Percentiles rank a stretch among this genome's conserved stretches.
Evolutionary conservation across 2,329 filamentous ascomycete genomes (phyloP).

Genomic region (Bipolaris zeicola): DNA sequence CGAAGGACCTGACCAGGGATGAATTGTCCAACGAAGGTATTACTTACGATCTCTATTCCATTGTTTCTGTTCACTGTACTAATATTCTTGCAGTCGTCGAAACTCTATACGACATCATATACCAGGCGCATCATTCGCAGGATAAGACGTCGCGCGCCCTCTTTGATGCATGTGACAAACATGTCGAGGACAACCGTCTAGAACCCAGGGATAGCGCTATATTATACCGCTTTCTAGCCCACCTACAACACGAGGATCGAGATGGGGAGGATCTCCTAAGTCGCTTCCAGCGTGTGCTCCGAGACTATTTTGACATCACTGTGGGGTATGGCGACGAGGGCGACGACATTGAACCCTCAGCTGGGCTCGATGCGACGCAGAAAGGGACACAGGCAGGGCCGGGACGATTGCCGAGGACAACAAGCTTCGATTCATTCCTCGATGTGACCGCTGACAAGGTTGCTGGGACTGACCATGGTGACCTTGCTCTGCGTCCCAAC

Average conservation of each 20-base stretch:
- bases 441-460: slow-evolving; percentile 61
- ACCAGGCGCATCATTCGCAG: slow-evolving; percentile 69
- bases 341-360: slow-evolving; percentile 46
- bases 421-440: slow-evolving; percentile 66
- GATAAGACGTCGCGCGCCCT: slow-evolving; percentile 73
- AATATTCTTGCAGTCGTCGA: slow-evolving; percentile 67
- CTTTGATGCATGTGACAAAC: slow-evolving; percentile 78
- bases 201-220: slow-evolving; percentile 75
- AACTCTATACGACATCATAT: slow-evolving; percentile 77
- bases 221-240: slow-evolving; percentile 78
- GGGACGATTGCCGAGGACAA: slow-evolving; percentile 48
- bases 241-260: slow-evolving; percentile 56
- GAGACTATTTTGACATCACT: slow-evolving; percentile 60
- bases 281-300: slow-evolving; percentile 72
- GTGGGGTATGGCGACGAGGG: slow-evolving; percentile 61
- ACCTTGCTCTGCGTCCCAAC: slow-evolving; percentile 24
- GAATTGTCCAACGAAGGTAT: slow-evolving; percentile 46
- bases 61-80: slow-evolving; percentile 8
- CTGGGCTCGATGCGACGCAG: slow-evolving; percentile 33
- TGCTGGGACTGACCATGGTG: slow-evolving; percentile 46
- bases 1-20: slow-evolving; percentile 48
- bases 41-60: not conserved
- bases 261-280: slow-evolving; percentile 60
- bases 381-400: slow-evolving; percentile 30
- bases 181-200: slow-evolving; percentile 72